Conservation (phyloP, 208 protist genomes). For the Lotmaria passim region DNA sequence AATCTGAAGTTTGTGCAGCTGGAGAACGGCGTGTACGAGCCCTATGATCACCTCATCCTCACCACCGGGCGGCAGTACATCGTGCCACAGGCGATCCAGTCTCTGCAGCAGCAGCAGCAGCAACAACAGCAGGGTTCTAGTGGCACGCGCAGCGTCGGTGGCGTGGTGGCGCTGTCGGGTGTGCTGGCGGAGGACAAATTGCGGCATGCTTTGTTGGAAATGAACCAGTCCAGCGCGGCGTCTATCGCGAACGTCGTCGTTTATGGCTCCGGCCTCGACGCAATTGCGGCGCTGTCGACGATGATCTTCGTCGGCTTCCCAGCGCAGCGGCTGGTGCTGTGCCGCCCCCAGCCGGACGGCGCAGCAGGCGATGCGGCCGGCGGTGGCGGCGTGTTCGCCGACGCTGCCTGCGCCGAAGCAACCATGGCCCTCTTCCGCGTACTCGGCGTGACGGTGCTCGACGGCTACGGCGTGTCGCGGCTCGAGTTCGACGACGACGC, state of each 20-base stretch:
- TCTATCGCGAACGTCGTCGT: slow-evolving; percentile 80
- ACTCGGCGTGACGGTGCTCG: slow-evolving; percentile 82
- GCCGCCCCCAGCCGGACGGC: slow-evolving; percentile 46
- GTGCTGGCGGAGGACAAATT: slow-evolving; percentile 63
- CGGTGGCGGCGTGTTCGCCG: slow-evolving; percentile 30
- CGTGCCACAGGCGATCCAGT: slow-evolving; percentile 58
- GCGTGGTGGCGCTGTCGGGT: slow-evolving; percentile 68
- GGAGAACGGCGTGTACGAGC: slow-evolving; percentile 87
- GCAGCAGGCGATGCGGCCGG: slow-evolving; percentile 12
- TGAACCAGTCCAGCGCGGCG: slow-evolving; percentile 65
- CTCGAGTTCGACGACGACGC: slow-evolving; percentile 88
- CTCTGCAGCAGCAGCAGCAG: slow-evolving; percentile 73
- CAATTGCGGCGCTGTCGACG: slow-evolving; percentile 63
- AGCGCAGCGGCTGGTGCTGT: slow-evolving; percentile 79
- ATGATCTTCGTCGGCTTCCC: slow-evolving; percentile 79
- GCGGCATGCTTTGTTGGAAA: slow-evolving; percentile 59
- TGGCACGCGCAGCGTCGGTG: slow-evolving; percentile 38
- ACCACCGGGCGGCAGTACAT: slow-evolving; percentile 90
- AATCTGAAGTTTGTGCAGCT: slow-evolving; percentile 75
- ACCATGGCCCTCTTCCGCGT: slow-evolving; percentile 65
- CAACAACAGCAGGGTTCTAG: no score
- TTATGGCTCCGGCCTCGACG: slow-evolving; percentile 88
- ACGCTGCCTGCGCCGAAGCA: slow-evolving; percentile 57
- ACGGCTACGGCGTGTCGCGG: slow-evolving; percentile 74
- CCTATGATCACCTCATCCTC: slow-evolving; percentile 92